Percentiles rank a stretch among this genome's conserved stretches.
Conservation (phyloP, 305 asterid genomes). For the Fraxinus albicans region DNA sequence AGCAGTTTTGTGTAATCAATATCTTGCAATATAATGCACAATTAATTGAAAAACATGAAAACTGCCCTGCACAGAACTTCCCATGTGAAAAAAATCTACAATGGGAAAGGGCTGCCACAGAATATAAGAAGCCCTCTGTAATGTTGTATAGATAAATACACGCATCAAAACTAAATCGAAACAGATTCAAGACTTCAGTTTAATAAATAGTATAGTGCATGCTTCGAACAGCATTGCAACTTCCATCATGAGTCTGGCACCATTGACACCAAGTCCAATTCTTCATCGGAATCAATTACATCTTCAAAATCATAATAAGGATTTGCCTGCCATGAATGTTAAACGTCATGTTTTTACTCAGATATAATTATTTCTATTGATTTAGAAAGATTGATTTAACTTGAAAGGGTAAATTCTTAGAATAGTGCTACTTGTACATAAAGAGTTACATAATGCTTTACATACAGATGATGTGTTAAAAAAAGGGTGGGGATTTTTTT, state of each 20-base stretch:
- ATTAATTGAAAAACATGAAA: background rate
- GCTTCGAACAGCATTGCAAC: conserved; percentile 20
- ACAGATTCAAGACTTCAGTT: conserved; percentile 14
- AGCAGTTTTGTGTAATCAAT: background rate
- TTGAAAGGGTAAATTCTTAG: background rate
- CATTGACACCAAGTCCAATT: conserved; percentile 82
- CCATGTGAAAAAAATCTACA: conserved; percentile 8
- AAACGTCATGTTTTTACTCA: background rate
- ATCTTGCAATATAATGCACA: conserved; percentile 17
- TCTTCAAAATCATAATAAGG: conserved; percentile 82
- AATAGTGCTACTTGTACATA: too few species aligned
- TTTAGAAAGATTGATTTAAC: background rate
- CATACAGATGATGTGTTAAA: too few species aligned
- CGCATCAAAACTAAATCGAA: conserved; percentile 1
- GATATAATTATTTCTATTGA: background rate
- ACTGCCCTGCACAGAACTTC: conserved; percentile 18
- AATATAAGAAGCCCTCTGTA: background rate
- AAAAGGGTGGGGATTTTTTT: too few species aligned
- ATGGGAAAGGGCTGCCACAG: conserved; percentile 16
- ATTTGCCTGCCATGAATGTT: conserved; percentile 53
- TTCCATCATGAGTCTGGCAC: conserved; percentile 43
- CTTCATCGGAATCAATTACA: conserved; percentile 87
- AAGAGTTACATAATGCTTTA: too few species aligned
- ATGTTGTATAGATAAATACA: conserved; percentile 17
- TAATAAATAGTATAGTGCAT: background rate